Conservation (phyloP, 768 basidiomycete genomes). For the Hericium erinaceus region DNA sequence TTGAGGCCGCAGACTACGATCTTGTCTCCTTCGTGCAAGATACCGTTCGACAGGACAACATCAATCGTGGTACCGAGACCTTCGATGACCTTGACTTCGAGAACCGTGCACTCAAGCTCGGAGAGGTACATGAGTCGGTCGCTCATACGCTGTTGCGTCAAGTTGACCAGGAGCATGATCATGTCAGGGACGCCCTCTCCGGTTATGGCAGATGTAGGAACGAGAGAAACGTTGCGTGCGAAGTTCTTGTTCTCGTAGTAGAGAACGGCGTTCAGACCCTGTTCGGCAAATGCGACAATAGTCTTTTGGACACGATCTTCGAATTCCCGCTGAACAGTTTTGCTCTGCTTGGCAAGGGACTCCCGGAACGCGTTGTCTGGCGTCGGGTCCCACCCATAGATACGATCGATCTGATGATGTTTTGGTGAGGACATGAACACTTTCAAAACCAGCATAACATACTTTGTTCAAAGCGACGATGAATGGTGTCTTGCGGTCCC, state of each 20-base stretch:
- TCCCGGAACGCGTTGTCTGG: conserved; percentile 91
- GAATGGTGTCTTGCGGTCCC: conserved; percentile 94
- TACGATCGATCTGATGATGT: conserved; percentile 77
- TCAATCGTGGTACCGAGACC: conserved; percentile 97
- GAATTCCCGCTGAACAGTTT: conserved; percentile 81
- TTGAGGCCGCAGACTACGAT: conserved; percentile 97
- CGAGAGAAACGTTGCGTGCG: conserved; percentile 87
- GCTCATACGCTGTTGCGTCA: conserved; percentile 97
- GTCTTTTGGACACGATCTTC: conserved; percentile 81
- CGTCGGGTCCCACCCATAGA: conserved; percentile 89
- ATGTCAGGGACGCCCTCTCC: conserved; percentile 99
- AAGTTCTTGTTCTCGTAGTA: conserved; percentile 99
- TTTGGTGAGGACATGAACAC: not conserved
- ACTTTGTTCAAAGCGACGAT: conserved; percentile 97
- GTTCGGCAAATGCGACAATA: conserved; percentile 92
- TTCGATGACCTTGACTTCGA: conserved; percentile 98
- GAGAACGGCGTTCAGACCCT: conserved; percentile 88
- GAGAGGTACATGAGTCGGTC: conserved; percentile 96
- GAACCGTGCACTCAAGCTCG: conserved; percentile 93
- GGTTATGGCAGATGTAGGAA: conserved; percentile 96
- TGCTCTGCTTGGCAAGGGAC: conserved; percentile 75
- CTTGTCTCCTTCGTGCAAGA: conserved; percentile 82
- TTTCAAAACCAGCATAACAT: conserved; percentile 6
- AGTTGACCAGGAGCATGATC: conserved; percentile 96
- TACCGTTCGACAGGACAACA: conserved; percentile 91